phyloP scores from a whole-genome alignment of 2,329 filamentous ascomycete species.

The Paradendryphiella salina region DNA sequence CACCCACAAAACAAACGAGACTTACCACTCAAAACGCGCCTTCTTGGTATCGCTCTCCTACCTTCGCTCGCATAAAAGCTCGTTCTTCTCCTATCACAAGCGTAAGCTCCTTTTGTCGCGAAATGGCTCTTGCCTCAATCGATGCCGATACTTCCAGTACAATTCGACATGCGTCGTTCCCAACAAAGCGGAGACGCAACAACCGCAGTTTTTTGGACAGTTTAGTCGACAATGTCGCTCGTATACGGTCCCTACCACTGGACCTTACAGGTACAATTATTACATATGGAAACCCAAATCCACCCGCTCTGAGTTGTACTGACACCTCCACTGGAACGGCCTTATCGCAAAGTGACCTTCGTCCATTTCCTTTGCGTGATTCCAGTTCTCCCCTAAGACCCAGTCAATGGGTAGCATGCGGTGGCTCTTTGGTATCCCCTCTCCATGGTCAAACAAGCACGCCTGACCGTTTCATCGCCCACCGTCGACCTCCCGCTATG shows the following conservation, averaged over 20 bases:
- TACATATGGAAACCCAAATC: neutral
- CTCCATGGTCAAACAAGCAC: conserved; percentile 36
- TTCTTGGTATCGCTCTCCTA: conserved; percentile 2
- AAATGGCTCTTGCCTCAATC: neutral
- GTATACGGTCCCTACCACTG: conserved; percentile 4
- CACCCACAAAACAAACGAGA: conserved; percentile 12
- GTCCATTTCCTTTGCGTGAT: conserved; percentile 24
- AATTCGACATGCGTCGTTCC: neutral
- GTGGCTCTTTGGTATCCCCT: conserved; percentile 26
- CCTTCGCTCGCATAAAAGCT: conserved; percentile 13
- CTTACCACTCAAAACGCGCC: neutral
- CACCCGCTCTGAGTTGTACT: neutral
- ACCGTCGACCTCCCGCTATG: conserved; percentile 48
- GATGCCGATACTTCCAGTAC: neutral
- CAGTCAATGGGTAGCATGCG: conserved; percentile 37
- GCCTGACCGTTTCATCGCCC: conserved; percentile 64
- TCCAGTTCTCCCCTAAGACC: conserved; percentile 40
- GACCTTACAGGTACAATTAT: neutral
- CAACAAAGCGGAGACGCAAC: conserved; percentile 1
- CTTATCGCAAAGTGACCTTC: conserved; percentile 8
- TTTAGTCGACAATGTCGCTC: conserved; percentile 1
- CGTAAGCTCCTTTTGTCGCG: neutral
- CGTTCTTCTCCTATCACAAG: conserved; percentile 9
- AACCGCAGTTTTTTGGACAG: conserved; percentile 15
- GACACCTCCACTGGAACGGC: neutral